phyloP scores from a whole-genome alignment of 2,329 filamentous ascomycete species.

The Escovopsis weberi region DNA sequence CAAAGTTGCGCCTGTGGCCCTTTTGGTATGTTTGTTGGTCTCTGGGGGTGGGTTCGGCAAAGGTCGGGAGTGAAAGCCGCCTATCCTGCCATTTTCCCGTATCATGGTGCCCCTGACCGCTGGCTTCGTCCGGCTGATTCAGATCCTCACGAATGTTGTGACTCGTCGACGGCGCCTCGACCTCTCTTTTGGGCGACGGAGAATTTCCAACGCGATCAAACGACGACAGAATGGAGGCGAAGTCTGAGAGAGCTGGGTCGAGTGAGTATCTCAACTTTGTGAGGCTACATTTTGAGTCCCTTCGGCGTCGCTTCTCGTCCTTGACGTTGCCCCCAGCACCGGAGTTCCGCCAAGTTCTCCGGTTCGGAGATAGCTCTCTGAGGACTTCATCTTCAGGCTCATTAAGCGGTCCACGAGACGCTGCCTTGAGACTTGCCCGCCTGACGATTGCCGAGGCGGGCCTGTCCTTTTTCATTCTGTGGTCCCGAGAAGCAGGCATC shows the following conservation, averaged over 20 bases:
- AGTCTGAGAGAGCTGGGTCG: constrained; percentile 13
- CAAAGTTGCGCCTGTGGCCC: constrained; percentile 14
- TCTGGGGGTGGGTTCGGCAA: neutral
- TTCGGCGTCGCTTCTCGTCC: neutral
- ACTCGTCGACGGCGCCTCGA: neutral
- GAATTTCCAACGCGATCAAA: constrained; percentile 14
- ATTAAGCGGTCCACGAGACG: neutral
- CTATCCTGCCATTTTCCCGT: neutral
- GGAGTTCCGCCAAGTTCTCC: neutral
- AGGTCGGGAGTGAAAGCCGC: constrained; percentile 2
- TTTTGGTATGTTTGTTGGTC: constrained; percentile 4
- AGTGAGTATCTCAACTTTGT: constrained; percentile 7
- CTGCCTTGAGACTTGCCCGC: neutral
- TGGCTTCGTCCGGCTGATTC: neutral
- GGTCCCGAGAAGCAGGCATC: neutral
- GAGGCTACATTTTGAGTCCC: constrained; percentile 5
- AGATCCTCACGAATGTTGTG: neutral
- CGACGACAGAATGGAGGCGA: constrained; percentile 15
- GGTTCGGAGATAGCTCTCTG: neutral
- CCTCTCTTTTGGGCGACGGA: constrained; percentile 8
- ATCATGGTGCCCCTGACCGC: too few species aligned
- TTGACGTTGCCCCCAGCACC: neutral
- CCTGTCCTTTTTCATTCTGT: neutral
- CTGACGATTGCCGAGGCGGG: neutral
- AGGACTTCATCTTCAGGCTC: neutral